These are phyloP conservation scores for Thuidium tamariscinum DNA, from an alignment of 225 moss, liverwort and hornwort genomes.

Conservation along the genomic window DNA sequence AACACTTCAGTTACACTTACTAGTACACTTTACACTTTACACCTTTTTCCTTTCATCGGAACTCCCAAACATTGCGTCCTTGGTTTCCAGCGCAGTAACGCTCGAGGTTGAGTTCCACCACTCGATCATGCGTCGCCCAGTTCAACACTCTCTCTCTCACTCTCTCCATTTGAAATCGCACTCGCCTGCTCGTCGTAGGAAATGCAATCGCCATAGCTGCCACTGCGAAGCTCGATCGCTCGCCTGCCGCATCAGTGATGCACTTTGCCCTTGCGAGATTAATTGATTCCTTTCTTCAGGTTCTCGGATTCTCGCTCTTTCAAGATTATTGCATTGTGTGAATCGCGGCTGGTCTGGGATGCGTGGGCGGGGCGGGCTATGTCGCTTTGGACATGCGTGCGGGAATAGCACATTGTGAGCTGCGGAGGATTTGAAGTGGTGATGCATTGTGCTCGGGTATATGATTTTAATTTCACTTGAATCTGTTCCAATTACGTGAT, in stretches of 20 bases:
- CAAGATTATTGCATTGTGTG: neutral
- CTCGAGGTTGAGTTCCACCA: neutral
- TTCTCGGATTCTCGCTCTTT: neutral
- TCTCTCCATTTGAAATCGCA: neutral
- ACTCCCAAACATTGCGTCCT: neutral
- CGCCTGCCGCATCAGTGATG: neutral
- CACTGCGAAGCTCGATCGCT: neutral
- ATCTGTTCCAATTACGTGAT: neutral
- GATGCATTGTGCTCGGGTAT: neutral
- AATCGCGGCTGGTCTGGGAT: neutral
- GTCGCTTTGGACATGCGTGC: neutral
- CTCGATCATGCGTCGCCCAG: neutral
- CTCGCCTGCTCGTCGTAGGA: neutral
- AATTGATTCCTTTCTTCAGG: neutral
- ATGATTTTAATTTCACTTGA: neutral
- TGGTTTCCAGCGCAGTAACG: neutral
- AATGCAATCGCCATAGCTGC: conserved; percentile 5
- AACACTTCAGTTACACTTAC: no score
- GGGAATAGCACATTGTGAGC: neutral
- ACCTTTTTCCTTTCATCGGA: neutral
- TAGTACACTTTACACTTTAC: neutral
- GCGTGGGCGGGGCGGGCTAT: neutral
- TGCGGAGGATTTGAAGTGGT: neutral
- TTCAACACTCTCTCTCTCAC: neutral
- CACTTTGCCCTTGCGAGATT: neutral